Evolutionary conservation across 1,284 basidiomycete genomes (phyloP), one percentile per base, ranked within the genome.

Genomic region (Cryptococcus hybrid): DNA sequence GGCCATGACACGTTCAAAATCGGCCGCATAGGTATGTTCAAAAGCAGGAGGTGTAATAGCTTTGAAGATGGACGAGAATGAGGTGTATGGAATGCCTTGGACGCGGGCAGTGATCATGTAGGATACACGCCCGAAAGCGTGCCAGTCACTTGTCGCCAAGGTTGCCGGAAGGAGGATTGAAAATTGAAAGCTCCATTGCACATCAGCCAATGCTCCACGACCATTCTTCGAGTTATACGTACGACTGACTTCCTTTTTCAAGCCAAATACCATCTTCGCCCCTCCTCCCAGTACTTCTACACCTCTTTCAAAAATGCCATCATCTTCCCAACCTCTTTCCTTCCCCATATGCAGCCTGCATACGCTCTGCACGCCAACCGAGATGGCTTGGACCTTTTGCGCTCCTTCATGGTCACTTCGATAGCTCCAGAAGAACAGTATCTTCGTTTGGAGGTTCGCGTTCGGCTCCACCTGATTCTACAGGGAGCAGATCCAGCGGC

Each of bases 331-430:
- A 2, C 65, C 67, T 15, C 74, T 56, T 8, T 48, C 12, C 1
- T 38, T 45, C 3, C 71, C 69, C 68, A 76, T 70, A 49, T 71
- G 58, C 44, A 76, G 39, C 13, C 59, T 60, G 35, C 65, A 66
- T 8, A 75, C 71, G 35, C 65, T 64, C 60, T 75, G 71, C 39
- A 76, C 65, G 15, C 70, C 71, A 4, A 78, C 71, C 7, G 65
- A 63, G 55, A 78, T 76, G 1, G 69, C 67, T 51, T 69, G 66
- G 11, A 70, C 70, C 30, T 70, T 58, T 68, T 46, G 3, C 73
- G 63, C 47, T 78, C 74, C 52, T 72, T 71, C 75, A 77, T 77
- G 38, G 63, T 65, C 7, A 78, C 70, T 47, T 76, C 75, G 24
- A 78, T 58, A 1, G 67, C 55, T n/a, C 77, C 77, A 18, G 66